These are phyloP conservation scores for Jackrogersella multiformis DNA, from an alignment of 495 filamentous ascomycete species.

Conservation along the genomic window DNA sequence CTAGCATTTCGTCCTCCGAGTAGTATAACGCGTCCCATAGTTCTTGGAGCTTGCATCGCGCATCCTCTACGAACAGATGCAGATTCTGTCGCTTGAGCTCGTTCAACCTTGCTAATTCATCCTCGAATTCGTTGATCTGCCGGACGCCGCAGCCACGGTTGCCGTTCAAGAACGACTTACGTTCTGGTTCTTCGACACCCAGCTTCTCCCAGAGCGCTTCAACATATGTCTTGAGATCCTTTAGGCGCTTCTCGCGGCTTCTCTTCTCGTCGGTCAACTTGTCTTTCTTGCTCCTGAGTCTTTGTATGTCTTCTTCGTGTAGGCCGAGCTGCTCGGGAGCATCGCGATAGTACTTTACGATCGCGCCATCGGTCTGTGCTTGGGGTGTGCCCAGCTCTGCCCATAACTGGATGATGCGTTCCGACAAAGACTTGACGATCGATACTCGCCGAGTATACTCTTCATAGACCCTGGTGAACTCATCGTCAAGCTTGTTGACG, in stretches of 20 bases:
- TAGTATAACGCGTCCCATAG: slow-evolving; percentile 94
- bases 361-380: slow-evolving; percentile 85
- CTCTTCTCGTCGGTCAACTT: slow-evolving; percentile 94
- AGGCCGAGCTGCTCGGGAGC: slow-evolving; percentile 92
- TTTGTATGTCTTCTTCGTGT: slow-evolving; percentile 81
- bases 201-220: slow-evolving; percentile 90
- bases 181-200: slow-evolving; percentile 79
- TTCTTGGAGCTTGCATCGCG: slow-evolving; percentile 86
- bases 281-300: slow-evolving; percentile 76
- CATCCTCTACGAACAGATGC: slow-evolving; percentile 94
- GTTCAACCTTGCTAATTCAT: slow-evolving; percentile 84
- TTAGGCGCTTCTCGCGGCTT: slow-evolving; percentile 80
- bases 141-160: slow-evolving; percentile 81
- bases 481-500: slow-evolving; percentile 83
- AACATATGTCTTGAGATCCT: slow-evolving; percentile 76
- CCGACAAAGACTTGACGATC: slow-evolving; percentile 75
- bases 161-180: slow-evolving; percentile 78
- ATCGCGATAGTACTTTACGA: slow-evolving; percentile 88
- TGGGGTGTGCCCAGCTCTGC: slow-evolving; percentile 92
- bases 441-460: slow-evolving; percentile 86
- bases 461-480: slow-evolving; percentile 93
- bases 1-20: slow-evolving; percentile 97
- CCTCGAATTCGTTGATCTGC: slow-evolving; percentile 92
- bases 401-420: slow-evolving; percentile 93
- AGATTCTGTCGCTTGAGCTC: slow-evolving; percentile 95